Conservation (phyloP, 768 basidiomycete genomes). For the Gymnopilus junonius region DNA sequence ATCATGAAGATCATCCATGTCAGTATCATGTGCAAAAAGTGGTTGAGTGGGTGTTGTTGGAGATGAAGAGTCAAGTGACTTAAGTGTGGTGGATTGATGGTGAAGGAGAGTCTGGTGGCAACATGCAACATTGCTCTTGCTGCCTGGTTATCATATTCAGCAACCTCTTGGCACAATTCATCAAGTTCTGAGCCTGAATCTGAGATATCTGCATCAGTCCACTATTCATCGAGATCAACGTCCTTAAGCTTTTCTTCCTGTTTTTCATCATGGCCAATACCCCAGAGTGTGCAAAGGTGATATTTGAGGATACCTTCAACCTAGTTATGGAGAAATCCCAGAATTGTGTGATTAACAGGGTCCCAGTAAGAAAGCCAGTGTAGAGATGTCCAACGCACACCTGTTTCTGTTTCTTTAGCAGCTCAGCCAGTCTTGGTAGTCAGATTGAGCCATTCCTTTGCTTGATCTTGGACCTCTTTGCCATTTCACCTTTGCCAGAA, state of each 20-base stretch:
- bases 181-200: conserved; percentile 19
- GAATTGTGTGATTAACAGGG: conserved; percentile 28
- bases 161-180: conserved; percentile 8
- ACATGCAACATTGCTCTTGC: neutral
- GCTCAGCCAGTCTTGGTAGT: conserved; percentile 18
- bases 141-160: conserved; percentile 4
- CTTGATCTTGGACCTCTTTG: conserved; percentile 19
- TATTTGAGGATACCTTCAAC: conserved; percentile 28
- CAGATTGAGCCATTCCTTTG: conserved; percentile 7
- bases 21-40: neutral
- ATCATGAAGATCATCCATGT: conserved; percentile 4
- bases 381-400: conserved; percentile 32
- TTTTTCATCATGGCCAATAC: conserved; percentile 23
- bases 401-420: conserved; percentile 15
- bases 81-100: neutral
- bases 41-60: neutral
- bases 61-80: neutral
- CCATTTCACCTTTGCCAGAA: conserved; percentile 22
- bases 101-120: neutral
- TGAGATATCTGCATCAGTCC: conserved; percentile 20
- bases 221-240: conserved; percentile 18
- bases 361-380: conserved; percentile 32
- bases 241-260: conserved; percentile 4
- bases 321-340: conserved; percentile 36
- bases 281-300: conserved; percentile 23